Base-by-base conservation (phyloP, 306 rosid species). In the Lathyrus tuberosus region DNA sequence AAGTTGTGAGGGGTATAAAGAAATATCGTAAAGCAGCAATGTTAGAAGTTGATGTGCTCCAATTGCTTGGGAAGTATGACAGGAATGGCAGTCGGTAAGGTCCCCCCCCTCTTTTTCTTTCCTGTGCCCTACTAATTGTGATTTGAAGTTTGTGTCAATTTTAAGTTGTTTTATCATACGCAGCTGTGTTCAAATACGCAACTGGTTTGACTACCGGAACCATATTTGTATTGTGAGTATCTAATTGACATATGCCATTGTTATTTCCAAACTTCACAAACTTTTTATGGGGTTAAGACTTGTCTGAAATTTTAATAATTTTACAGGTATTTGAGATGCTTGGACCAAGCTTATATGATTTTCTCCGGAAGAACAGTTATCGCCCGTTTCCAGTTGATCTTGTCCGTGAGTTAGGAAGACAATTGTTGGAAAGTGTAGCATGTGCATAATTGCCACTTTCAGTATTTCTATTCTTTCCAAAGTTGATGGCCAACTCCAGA, bases 141-240 rank as follows among this genome's bases (percentile, higher is more conserved):
- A 38, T 17, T 62, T 62, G 35, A 18, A 38, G 67, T 11, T 38
- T 62, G 51, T 40, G 18, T 3, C 51, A 40, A 24, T 62, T 62
- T 41, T 18, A 20, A 40, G 8, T 40, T 10, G 13, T 18, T 62
- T 18, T 18, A 40, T 62, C 51, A 40, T 40, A 62, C 5, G 68
- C 68, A 62, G 68, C 33, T 62, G 51, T 62, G 68, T 62, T 62
- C 68, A 62, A 62, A 62, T n/a, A n/a, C n/a, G n/a, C n/a, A n/a
- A n/a, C n/a, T n/a, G n/a, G n/a, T n/a, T n/a, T n/a, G n/a, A n/a
- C n/a, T n/a, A n/a, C n/a, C n/a, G n/a, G n/a, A n/a, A n/a, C n/a
- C n/a, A n/a, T n/a, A n/a, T n/a, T n/a, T n/a, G n/a, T n/a, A n/a
- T n/a, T n/a, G n/a, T n/a, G n/a, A n/a, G n/a, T n/a, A n/a, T n/a